Base-by-base conservation (phyloP, 2,329 filamentous ascomycete genomes). In the Aspergillus novoparasiticus region DNA sequence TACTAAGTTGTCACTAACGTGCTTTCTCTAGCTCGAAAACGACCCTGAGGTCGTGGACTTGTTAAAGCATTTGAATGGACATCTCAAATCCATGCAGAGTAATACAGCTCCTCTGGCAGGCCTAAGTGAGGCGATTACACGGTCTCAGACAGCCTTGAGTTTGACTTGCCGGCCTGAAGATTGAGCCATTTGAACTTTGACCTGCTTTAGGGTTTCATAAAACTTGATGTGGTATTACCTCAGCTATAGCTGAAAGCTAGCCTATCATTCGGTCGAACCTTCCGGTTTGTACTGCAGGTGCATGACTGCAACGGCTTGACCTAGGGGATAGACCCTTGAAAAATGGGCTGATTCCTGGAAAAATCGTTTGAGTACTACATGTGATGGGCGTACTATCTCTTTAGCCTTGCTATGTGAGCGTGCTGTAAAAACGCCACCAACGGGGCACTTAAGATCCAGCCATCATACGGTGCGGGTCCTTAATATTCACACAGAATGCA, bases 21-120 rank as follows among this genome's bases (percentile, higher is more conserved):
- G 32, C 46, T 36, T 3, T 32, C 57, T 63, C 26, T 66, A 80
- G 77, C 70, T 79, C 54, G 76, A 77, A 32, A 62, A 67, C 16
- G 79, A 81, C 62, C 73, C 78, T 10, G 77, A 79, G 26, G 65
- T 79, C 21, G 66, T 69, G 21, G 66, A 63, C 28, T 64, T 82
- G 48, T 68, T 81, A 62, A 75, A 73, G 57, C 80, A 81, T 64
- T 66, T 82, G 16, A 76, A 76, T 58, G 76, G 71, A 41, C 80
- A 82, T 72, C 73, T 82, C 21, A 73, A 75, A 65, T 82, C 80
- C 5, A 81, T 82, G 76, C 76, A 78, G 60, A 77, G 69, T 58
- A 82, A 82, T 59, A 73, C 72, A 2, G 71, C 72, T 19, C 77
- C 79, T 19, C 70, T 80, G 36, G 63, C 65, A 43, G 78, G 76